These are phyloP conservation scores for Boletus huronensis DNA, from an alignment of 768 basidiomycete genomes.

Conservation along the genomic window DNA sequence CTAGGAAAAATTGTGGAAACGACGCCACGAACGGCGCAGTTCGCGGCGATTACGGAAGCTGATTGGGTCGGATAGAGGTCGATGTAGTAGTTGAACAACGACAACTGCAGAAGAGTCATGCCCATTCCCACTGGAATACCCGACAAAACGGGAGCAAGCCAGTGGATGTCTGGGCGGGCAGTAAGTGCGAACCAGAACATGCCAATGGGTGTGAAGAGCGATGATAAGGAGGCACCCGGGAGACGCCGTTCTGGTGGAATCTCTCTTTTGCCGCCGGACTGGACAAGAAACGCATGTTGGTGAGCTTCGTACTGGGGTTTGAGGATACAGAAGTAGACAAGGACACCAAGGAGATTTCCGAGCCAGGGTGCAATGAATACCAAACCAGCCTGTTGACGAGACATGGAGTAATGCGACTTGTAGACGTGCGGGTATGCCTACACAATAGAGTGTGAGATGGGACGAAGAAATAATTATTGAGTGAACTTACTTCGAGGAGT, in stretches of 20 bases:
- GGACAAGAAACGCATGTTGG: slow-evolving; percentile 10
- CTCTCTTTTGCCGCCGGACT: slow-evolving; percentile 15
- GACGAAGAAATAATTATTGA: neutral
- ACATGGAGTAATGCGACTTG: slow-evolving; percentile 19
- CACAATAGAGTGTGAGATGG: neutral
- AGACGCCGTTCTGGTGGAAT: slow-evolving; percentile 21
- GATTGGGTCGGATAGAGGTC: slow-evolving; percentile 26
- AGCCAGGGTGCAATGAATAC: slow-evolving; percentile 23
- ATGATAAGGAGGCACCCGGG: slow-evolving; percentile 19
- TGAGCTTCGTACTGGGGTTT: slow-evolving; percentile 23
- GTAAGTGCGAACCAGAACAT: slow-evolving; percentile 29
- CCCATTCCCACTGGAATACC: slow-evolving; percentile 27
- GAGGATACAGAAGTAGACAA: slow-evolving; percentile 20
- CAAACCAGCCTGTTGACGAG: slow-evolving; percentile 18
- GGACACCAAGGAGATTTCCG: slow-evolving; percentile 23
- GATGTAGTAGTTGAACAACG: slow-evolving; percentile 24
- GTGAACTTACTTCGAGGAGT: slow-evolving; percentile 20
- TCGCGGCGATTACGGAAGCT: slow-evolving; percentile 24
- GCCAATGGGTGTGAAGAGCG: slow-evolving; percentile 19
- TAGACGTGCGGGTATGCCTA: slow-evolving; percentile 24
- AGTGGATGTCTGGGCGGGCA: slow-evolving; percentile 19
- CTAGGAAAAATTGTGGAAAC: slow-evolving; percentile 19
- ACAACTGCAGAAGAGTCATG: slow-evolving; percentile 28
- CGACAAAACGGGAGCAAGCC: slow-evolving; percentile 21
- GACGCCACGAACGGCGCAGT: slow-evolving; percentile 16